Base-by-base conservation (phyloP, 192 early-diverging fungal species). In the Podila minutissima region DNA sequence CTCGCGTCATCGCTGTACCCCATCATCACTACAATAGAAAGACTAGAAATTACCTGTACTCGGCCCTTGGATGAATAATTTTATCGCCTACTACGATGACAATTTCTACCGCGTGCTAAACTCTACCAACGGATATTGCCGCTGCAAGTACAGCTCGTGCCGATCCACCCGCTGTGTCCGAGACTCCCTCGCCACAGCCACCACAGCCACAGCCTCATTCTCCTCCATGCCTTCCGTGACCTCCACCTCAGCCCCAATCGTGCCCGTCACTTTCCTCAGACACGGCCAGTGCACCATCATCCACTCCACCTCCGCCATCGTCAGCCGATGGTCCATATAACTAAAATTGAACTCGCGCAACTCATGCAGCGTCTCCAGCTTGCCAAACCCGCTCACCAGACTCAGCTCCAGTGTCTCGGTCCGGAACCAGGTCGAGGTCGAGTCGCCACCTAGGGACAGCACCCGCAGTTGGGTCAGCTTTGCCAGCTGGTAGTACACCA, bases 201-300 rank as follows among this genome's bases (percentile, higher is more conserved):
- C 33, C 33, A 33, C 33, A 33, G 33, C 3, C 33, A 7, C 33
- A 37, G 35, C 35, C 35, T 37, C 35, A 37, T 37, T 0, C 7
- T 31, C 41, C 22, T 6, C 28, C 46, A 26, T n/a, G 24, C 5
- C 33, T 10, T 20, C 20, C 26, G 5, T 53, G 19, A 46, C 51
- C 19, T 53, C 31, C 17, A 59, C 49, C 3, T 26, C 48, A 3
- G 37, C 58, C 2, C 63, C 50, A 59, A 72, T 53, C 24, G 65
- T 74, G 7, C 72, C 72, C 19, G 61, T 49, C 6, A 74, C 66
- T 22, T 38, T 74, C 24, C 64, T 48, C 50, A 74, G 50, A 22
- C 58, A 59, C 6, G 32, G 59, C 72, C 72, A 74, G 29, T 67
- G 59, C 60, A 53, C 31, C 72, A 74, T 67, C 72, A 74, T 74